Conservation (phyloP, 1,139 yeast species). For the Saccharomyces pastorianus region DNA sequence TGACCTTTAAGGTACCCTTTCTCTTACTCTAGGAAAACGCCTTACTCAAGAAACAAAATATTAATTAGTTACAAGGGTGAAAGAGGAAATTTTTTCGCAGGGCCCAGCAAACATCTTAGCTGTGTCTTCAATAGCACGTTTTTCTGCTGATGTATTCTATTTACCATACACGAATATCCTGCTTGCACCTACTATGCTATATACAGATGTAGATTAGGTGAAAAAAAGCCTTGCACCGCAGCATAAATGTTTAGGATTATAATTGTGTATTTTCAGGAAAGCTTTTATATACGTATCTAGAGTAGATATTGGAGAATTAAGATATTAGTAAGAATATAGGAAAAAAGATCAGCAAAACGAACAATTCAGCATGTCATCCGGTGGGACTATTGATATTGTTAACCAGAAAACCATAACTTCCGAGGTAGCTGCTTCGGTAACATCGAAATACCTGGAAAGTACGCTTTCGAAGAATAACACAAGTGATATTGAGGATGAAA, state of each 20-base stretch:
- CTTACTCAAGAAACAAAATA: not conserved
- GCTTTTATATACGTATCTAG: too few relatives aligned
- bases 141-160: not conserved
- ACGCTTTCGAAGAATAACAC: slow-evolving; percentile 11
- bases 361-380: not conserved
- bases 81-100: too few relatives aligned
- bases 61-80: too few relatives aligned
- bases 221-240: not conserved
- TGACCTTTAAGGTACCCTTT: not conserved
- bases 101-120: too few relatives aligned
- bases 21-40: too few relatives aligned
- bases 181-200: not conserved
- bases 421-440: slow-evolving; percentile 9
- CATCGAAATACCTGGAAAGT: slow-evolving; percentile 9
- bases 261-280: not conserved
- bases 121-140: too few relatives aligned
- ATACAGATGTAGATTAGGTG: too few relatives aligned
- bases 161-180: not conserved
- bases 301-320: not conserved
- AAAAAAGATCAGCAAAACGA: not conserved
- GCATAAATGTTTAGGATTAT: too few relatives aligned
- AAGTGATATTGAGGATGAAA: slow-evolving; percentile 23
- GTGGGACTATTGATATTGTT: not conserved
- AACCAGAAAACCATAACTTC: slow-evolving; percentile 8
- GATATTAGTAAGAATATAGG: not conserved